These are phyloP conservation scores for Entamoeba histolytica DNA, from an alignment of 208 protist genomes.

Conservation along the genomic window DNA sequence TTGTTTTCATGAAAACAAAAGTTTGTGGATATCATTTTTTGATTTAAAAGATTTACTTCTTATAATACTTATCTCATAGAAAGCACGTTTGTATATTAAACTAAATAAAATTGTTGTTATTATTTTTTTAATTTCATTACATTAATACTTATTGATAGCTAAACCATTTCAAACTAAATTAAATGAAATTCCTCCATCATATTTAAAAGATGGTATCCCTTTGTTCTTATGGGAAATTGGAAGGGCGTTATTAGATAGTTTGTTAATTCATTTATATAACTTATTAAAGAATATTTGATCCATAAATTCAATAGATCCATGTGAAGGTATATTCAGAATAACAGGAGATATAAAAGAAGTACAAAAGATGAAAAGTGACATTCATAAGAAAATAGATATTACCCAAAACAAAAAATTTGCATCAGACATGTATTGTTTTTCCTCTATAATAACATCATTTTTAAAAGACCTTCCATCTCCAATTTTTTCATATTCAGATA, in stretches of 20 bases:
- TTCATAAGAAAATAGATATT: background rate
- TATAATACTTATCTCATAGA: background rate
- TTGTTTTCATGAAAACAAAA: too few relatives aligned
- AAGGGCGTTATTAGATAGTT: background rate
- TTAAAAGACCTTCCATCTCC: background rate
- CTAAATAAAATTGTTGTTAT: background rate
- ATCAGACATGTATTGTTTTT: background rate
- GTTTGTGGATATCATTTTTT: too few relatives aligned
- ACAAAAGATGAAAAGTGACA: background rate
- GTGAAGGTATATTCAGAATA: background rate
- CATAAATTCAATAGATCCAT: background rate
- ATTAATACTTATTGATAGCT: background rate
- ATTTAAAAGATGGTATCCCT: background rate
- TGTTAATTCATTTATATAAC: too few relatives aligned
- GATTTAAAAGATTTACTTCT: too few relatives aligned
- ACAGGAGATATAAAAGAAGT: background rate
- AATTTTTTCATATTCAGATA: background rate
- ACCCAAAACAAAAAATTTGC: background rate
- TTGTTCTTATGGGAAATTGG: background rate
- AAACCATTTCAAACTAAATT: background rate
- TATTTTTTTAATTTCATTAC: too few relatives aligned
- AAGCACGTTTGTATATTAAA: background rate
- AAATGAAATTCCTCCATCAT: background rate
- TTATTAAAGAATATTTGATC: too few relatives aligned
- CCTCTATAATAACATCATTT: background rate